Base-by-base conservation (phyloP, 2,329 filamentous ascomycete species). In the Phoma sp. region DNA sequence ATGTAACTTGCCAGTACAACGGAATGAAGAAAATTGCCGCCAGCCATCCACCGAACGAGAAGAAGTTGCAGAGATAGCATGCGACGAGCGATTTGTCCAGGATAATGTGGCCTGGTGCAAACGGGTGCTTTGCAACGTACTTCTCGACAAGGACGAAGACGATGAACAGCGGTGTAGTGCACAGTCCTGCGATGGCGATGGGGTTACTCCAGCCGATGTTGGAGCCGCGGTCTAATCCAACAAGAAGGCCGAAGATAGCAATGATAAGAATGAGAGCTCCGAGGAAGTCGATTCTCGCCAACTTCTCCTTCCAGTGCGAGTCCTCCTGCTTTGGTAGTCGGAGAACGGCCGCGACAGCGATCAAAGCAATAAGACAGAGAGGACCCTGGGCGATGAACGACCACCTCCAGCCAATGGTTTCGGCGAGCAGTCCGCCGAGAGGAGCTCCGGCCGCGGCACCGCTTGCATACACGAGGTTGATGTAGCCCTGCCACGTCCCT, bases 371-470 rank as follows among this genome's bases (percentile, higher is more conserved):
- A 7, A 87, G 68, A 54, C 88, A 90, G 5, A 92, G 69, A 2
- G 90, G 90, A 0, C 84, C 83, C 69, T 93, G 91, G 2, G 80
- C 80, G 11, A 91, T 72, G 67, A 95, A 93, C 0, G 89, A 83
- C 87, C 88, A 92, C 60, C 90, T 79, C 90, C 90, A 92, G 28
- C 89, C 88, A 45, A 92, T 81, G 4, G 81, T 84, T 71, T 92
- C 89, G 0, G 88, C 84, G n/a, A 92, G 72, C 6, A 90, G 71
- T 2, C 90, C 90, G 14, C 83, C 90, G 0, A 93, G 61, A 0
- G 90, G 88, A 4, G 87, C 89, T 2, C 90, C 90, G 5, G 82
- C 80, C 5, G 85, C 84, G 3, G 88, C 83, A n/a, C 89, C 90
- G 15, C 80, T 75, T 0, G 88, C 87, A 64, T 83, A 92, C 42